phyloP scores from a whole-genome alignment of 2,329 filamentous ascomycete species.

The Pseudogymnoascus pannorum region DNA sequence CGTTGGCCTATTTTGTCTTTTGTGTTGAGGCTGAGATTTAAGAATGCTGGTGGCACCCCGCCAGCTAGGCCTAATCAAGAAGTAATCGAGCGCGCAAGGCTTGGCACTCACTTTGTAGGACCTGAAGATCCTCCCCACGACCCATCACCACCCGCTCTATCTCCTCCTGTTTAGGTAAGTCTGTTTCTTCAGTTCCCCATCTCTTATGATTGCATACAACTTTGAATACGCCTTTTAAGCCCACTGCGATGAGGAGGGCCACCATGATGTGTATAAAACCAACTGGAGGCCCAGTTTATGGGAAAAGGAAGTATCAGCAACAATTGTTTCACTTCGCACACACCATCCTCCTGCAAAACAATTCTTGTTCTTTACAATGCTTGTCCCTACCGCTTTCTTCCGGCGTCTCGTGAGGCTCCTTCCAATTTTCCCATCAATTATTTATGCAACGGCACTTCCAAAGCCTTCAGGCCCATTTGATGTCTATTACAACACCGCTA shows the following conservation, averaged over 20 bases:
- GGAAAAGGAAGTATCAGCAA: neutral
- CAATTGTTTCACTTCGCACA: neutral
- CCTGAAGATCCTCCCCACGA: neutral
- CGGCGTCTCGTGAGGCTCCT: neutral
- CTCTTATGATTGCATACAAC: neutral
- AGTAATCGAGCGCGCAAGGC: conserved; percentile 14
- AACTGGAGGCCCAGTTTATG: neutral
- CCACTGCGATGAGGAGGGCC: neutral
- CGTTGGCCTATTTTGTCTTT: neutral
- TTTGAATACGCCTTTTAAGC: neutral
- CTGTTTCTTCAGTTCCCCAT: neutral
- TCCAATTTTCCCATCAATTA: neutral
- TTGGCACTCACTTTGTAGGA: neutral
- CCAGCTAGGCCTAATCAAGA: conserved; percentile 12
- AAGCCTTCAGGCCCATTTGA: conserved; percentile 13
- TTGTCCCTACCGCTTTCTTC: neutral
- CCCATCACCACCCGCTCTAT: neutral
- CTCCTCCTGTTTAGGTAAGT: neutral
- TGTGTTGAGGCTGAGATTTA: conserved; percentile 6
- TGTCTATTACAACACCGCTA: conserved; percentile 14
- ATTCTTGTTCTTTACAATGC: neutral
- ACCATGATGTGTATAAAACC: conserved; percentile 1
- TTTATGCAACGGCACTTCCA: neutral
- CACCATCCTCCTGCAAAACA: neutral
- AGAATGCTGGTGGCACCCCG: neutral